Conservation (phyloP, 2,329 filamentous ascomycete genomes). For the Thielaviopsis cerberus region DNA sequence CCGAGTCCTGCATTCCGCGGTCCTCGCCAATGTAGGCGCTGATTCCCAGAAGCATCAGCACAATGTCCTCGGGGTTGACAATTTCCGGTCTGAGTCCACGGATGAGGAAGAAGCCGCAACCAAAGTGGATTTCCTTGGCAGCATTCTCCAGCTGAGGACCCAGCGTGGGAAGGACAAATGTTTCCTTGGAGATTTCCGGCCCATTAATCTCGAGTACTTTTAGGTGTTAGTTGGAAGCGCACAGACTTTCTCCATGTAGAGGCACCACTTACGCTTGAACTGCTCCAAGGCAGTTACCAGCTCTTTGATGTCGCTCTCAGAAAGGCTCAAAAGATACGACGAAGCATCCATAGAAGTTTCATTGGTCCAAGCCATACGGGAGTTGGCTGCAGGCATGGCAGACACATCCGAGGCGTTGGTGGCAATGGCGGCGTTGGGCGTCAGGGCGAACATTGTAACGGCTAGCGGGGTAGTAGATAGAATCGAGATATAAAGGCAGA, state of each 20-base stretch:
- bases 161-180: conserved; percentile 25
- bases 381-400: not conserved
- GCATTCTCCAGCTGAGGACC: conserved; percentile 19
- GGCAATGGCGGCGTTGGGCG: not conserved
- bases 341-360: not conserved
- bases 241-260: too few species aligned
- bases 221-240: too few species aligned
- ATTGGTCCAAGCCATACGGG: not conserved
- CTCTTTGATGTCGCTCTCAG: not conserved
- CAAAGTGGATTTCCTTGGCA: conserved; percentile 22
- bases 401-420: not conserved
- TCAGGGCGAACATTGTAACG: not conserved
- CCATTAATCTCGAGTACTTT: conserved; percentile 20
- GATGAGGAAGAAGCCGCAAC: conserved; percentile 34
- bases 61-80: conserved; percentile 34
- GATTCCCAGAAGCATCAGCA: conserved; percentile 38
- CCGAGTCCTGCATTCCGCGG: conserved; percentile 31
- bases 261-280: not conserved
- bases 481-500: not conserved
- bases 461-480: not conserved
- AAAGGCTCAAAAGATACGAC: not conserved
- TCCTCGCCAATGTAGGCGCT: conserved; percentile 36
- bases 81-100: conserved; percentile 30
- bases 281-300: not conserved
- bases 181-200: conserved; percentile 20